These are phyloP conservation scores for Thalassiosira mediterranea DNA, from an alignment of 352 stramenopile species.

Conservation along the genomic window DNA sequence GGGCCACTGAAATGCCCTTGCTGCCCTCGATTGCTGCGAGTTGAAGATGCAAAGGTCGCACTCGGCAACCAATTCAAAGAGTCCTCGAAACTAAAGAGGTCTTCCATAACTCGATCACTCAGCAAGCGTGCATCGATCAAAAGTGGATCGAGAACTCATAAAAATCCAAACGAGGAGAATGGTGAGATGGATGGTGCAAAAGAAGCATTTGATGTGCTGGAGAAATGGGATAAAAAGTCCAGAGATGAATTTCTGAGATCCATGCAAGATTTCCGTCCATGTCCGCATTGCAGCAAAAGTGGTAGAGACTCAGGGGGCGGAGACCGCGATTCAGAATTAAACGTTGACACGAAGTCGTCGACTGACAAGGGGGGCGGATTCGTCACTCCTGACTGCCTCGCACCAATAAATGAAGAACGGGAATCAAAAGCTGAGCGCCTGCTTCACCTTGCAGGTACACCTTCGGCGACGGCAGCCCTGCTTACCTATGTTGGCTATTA, in stretches of 20 bases:
- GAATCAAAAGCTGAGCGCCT: conserved; percentile 43
- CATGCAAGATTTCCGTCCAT: conserved; percentile 59
- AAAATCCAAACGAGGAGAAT: no score
- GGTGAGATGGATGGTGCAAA: conserved; percentile 13
- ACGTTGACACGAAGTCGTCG: not conserved
- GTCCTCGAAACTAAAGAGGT: no score
- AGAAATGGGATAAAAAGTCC: conserved; percentile 63
- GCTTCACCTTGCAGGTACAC: conserved; percentile 23
- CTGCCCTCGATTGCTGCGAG: conserved; percentile 55
- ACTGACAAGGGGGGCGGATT: conserved; percentile 56
- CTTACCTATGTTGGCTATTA: conserved; percentile 41
- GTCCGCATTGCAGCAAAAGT: conserved; percentile 55
- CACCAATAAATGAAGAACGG: conserved; percentile 58
- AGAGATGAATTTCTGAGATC: conserved; percentile 60
- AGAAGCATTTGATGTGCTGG: conserved; percentile 41
- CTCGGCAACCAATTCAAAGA: conserved; percentile 28
- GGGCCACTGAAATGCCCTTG: conserved; percentile 70
- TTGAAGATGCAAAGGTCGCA: conserved; percentile 62
- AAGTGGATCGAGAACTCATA: no score
- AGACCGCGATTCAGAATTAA: no score
- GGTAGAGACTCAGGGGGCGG: no score
- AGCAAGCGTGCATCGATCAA: no score
- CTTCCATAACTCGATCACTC: no score
- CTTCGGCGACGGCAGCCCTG: conserved; percentile 18
- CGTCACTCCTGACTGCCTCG: conserved; percentile 66